phyloP scores from a whole-genome alignment of 2,329 filamentous ascomycete species.

The Paraconiothyrium sp. region DNA sequence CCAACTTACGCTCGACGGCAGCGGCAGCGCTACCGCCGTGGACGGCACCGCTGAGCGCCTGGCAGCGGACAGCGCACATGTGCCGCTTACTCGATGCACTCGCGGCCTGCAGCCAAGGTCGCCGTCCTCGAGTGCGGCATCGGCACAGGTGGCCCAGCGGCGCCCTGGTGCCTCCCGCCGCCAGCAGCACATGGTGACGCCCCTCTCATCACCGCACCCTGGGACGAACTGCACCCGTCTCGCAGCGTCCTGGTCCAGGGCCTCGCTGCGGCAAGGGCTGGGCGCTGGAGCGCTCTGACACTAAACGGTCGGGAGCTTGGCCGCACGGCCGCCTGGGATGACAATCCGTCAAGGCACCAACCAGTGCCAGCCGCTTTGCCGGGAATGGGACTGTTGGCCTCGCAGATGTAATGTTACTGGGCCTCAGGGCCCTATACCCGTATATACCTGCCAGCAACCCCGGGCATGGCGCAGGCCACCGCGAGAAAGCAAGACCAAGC shows the following conservation, averaged over 20 bases:
- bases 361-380: constrained; percentile 48
- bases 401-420: constrained; percentile 39
- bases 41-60: constrained; percentile 3
- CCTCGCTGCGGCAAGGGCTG: constrained; percentile 34
- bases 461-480: constrained; percentile 47
- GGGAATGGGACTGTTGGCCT: constrained; percentile 46
- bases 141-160: neutral
- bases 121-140: constrained; percentile 6
- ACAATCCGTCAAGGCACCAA: constrained; percentile 51
- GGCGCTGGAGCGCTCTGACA: constrained; percentile 38
- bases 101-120: constrained; percentile 8
- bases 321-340: constrained; percentile 41
- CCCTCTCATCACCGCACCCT: constrained; percentile 23
- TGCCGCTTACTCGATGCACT: constrained; percentile 15
- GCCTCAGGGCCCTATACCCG: constrained; percentile 43
- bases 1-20: constrained; percentile 33
- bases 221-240: constrained; percentile 25
- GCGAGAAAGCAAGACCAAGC: constrained; percentile 37
- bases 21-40: constrained; percentile 16
- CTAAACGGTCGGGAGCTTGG: constrained; percentile 52
- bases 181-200: constrained; percentile 8
- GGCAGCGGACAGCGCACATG: constrained; percentile 12
- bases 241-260: constrained; percentile 31
- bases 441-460: constrained; percentile 44
- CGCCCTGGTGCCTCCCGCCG: constrained; percentile 3